These are phyloP conservation scores for Mycena filopes DNA, from an alignment of 768 basidiomycete species.

Conservation along the genomic window DNA sequence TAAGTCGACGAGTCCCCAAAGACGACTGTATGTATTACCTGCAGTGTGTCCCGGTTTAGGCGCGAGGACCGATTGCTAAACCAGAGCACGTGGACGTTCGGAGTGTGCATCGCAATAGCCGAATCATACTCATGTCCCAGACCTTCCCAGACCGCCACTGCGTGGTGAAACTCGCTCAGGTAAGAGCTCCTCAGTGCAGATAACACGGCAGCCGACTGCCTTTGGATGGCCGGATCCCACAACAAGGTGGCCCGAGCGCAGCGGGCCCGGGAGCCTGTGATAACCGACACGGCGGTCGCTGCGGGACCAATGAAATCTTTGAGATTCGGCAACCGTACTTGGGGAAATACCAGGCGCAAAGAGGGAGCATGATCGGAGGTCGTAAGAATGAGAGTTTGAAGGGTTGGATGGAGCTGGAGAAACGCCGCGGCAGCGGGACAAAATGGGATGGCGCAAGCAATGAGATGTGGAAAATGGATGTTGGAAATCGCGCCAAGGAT, in stretches of 20 bases:
- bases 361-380: not conserved
- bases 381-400: not conserved
- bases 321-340: not conserved
- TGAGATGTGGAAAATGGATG: slow-evolving; percentile 3
- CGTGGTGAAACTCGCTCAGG: not conserved
- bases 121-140: slow-evolving; percentile 4
- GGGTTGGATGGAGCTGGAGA: not conserved
- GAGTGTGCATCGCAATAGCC: not conserved
- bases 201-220: too few relatives aligned
- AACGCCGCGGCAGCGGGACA: not conserved
- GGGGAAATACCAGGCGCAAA: not conserved
- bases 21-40: not conserved
- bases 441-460: slow-evolving; percentile 1
- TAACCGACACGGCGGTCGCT: not conserved
- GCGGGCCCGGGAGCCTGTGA: not conserved
- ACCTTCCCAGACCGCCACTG: not conserved
- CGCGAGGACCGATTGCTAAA: not conserved
- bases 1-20: too few relatives aligned
- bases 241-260: not conserved
- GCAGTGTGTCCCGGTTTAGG: too few relatives aligned
- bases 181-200: not conserved
- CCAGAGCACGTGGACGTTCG: not conserved
- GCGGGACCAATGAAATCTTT: not conserved
- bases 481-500: not conserved
- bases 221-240: not conserved